These are phyloP conservation scores for Candida odintsovae DNA, from an alignment of 805 yeast species.

Conservation along the genomic window DNA sequence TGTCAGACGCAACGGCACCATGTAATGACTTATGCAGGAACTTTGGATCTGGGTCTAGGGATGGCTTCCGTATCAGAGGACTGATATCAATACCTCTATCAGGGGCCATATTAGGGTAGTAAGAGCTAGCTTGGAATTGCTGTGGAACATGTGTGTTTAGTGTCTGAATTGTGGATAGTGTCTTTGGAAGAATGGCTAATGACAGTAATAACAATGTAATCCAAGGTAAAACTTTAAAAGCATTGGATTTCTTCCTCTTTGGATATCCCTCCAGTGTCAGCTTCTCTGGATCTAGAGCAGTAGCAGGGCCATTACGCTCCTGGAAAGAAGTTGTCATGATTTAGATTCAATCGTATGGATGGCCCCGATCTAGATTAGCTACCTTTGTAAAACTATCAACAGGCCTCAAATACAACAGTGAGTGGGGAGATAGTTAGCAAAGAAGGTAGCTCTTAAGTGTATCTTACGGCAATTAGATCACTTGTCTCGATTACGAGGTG, in stretches of 20 bases:
- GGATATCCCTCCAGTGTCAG: neutral
- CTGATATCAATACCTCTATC: conserved; percentile 33
- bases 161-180: neutral
- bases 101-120: neutral
- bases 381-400: neutral
- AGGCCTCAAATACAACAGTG: neutral
- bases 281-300: neutral
- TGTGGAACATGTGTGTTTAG: neutral
- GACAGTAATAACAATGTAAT: neutral
- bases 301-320: neutral
- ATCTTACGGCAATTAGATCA: neutral
- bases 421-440: neutral
- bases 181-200: neutral
- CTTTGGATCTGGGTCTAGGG: conserved; percentile 27
- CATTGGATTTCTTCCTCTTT: neutral
- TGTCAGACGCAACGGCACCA: conserved; percentile 24
- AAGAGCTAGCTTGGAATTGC: neutral
- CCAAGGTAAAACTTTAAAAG: neutral
- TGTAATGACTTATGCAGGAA: conserved; percentile 19
- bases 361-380: too few relatives aligned
- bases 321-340: neutral
- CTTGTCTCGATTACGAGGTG: neutral
- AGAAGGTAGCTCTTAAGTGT: neutral
- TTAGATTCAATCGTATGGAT: too few relatives aligned
- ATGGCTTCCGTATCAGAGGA: conserved; percentile 31